A percentile compares a stretch with the other conserved stretches of the same genome.
These are phyloP conservation scores for Ceriops decandra DNA, from an alignment of 345 rosid species.

Conservation along the genomic window DNA sequence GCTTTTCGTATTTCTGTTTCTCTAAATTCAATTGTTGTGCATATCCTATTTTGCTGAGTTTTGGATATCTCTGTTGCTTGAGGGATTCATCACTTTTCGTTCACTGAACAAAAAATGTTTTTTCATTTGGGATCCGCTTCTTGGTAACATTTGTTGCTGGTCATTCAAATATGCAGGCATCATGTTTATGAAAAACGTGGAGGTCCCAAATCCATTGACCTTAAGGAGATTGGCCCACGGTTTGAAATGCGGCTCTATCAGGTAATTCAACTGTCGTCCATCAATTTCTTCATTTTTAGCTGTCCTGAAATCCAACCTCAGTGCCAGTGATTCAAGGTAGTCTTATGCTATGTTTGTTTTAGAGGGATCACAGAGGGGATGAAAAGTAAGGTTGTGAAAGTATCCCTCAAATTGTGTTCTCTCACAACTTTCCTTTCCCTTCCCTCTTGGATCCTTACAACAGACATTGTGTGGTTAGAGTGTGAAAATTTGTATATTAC, in stretches of 20 bases:
- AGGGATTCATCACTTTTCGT: background rate
- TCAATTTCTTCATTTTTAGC: background rate
- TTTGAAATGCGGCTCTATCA: conserved; percentile 84
- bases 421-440: too few relatives aligned
- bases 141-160: background rate
- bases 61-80: background rate
- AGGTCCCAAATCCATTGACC: conserved; percentile 76
- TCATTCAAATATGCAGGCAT: conserved; percentile 43
- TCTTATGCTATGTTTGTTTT: background rate
- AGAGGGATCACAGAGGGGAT: too few relatives aligned
- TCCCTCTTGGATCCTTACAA: too few relatives aligned
- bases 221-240: conserved; percentile 85
- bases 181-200: conserved; percentile 70
- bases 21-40: too few relatives aligned
- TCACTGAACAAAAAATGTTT: background rate
- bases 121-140: background rate
- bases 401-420: too few relatives aligned
- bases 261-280: conserved; percentile 34
- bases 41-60: too few relatives aligned
- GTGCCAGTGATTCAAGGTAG: background rate
- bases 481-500: too few relatives aligned
- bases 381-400: too few relatives aligned
- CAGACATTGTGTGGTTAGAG: too few relatives aligned
- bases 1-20: too few relatives aligned
- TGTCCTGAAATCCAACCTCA: background rate